Conservation (phyloP, 2,329 filamentous ascomycete genomes). For the Aspergillus felis region DNA sequence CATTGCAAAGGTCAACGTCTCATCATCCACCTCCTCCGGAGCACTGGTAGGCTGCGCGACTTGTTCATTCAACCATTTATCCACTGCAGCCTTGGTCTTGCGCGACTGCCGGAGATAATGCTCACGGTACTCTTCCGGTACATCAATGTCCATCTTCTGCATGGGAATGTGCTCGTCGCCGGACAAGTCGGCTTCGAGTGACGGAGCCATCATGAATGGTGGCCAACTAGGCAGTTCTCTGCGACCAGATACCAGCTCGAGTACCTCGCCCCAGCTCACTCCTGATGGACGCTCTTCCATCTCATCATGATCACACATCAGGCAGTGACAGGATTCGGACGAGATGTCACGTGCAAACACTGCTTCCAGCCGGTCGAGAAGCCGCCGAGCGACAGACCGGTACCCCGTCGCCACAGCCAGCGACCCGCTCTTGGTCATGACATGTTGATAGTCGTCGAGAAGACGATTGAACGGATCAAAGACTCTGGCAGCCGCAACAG, state of each 20-base stretch:
- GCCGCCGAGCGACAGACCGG: conserved; percentile 81
- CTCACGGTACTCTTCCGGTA: conserved; percentile 87
- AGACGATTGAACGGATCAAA: conserved; percentile 81
- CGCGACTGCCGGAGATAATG: conserved; percentile 89
- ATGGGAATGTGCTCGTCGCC: conserved; percentile 54
- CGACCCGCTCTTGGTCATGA: conserved; percentile 79
- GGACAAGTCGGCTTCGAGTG: conserved; percentile 55
- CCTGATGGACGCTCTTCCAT: conserved; percentile 55
- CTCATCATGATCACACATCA: conserved; percentile 72
- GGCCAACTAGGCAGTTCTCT: conserved; percentile 85
- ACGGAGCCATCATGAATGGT: conserved; percentile 69
- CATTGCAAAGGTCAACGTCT: conserved; percentile 90
- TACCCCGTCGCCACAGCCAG: conserved; percentile 94
- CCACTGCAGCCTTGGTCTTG: conserved; percentile 86
- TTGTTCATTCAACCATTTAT: conserved; percentile 82
- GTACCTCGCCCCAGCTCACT: conserved; percentile 89
- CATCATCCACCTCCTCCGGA: conserved; percentile 87
- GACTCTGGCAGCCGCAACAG: conserved; percentile 65
- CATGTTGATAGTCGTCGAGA: conserved; percentile 78
- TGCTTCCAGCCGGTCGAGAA: conserved; percentile 86
- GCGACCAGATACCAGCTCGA: conserved; percentile 87
- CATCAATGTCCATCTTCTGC: conserved; percentile 86
- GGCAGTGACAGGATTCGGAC: conserved; percentile 75
- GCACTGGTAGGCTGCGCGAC: conserved; percentile 69
- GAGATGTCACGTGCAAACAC: conserved; percentile 93